Percentiles rank a stretch among this genome's conserved stretches.
These are phyloP conservation scores for Neurospora sp. DNA, from an alignment of 495 filamentous ascomycete species.

Conservation along the genomic window DNA sequence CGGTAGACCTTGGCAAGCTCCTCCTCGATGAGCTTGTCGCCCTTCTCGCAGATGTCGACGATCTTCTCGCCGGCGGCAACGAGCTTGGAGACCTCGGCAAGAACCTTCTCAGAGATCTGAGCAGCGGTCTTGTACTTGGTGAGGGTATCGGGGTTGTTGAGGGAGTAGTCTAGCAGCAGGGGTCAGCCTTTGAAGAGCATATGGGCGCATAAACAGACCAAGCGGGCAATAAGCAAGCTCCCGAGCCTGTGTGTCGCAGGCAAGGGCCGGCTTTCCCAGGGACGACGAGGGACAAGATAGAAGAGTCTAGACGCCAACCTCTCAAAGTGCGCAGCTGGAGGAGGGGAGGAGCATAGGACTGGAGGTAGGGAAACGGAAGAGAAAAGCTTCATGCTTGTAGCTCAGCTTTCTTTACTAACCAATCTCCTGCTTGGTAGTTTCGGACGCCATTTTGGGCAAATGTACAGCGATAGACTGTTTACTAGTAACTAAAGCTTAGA, in stretches of 20 bases:
- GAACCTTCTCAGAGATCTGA: conserved; percentile 85
- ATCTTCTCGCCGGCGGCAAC: conserved; percentile 85
- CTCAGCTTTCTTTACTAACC: conserved; percentile 23
- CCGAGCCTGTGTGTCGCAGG: neutral
- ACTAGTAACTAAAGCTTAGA: neutral
- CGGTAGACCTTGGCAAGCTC: conserved; percentile 94
- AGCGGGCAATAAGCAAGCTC: neutral
- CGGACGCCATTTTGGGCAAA: conserved; percentile 24
- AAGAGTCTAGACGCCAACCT: neutral
- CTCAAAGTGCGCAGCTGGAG: neutral
- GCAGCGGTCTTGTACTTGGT: conserved; percentile 98
- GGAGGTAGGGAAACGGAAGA: neutral
- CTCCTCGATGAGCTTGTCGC: conserved; percentile 88
- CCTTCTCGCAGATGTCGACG: conserved; percentile 83
- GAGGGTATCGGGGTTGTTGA: conserved; percentile 92
- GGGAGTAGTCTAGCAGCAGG: conserved; percentile 63
- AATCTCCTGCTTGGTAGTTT: conserved; percentile 21
- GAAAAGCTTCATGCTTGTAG: neutral
- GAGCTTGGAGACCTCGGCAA: conserved; percentile 73
- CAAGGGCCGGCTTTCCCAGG: neutral
- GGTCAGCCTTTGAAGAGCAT: conserved; percentile 3
- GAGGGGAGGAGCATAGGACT: neutral
- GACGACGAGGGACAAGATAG: neutral
- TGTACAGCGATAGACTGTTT: conserved; percentile 2
- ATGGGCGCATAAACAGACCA: neutral